Evolutionary conservation across 495 filamentous ascomycete species (phyloP).

Genomic region (Hapsidospora chrysogenum): DNA sequence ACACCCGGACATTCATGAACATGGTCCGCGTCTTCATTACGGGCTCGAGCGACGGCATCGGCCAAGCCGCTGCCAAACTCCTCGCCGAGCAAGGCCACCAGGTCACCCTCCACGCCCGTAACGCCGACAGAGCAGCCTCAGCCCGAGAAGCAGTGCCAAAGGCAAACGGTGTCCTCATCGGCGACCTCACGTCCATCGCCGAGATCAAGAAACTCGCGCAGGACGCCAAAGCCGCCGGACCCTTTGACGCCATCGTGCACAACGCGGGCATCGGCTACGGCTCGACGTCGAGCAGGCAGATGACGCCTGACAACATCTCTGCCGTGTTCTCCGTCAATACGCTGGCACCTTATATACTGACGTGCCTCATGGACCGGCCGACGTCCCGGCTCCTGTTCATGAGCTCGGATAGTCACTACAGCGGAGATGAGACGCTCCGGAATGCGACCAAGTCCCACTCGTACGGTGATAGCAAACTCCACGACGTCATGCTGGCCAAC

Average conservation of each 20-base stretch:
- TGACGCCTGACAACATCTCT: slow-evolving; percentile 19
- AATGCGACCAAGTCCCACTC: too few relatives aligned
- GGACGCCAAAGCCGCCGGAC: slow-evolving; percentile 20
- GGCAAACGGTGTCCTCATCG: slow-evolving; percentile 23
- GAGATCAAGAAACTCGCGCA: slow-evolving; percentile 26
- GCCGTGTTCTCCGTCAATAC: slow-evolving; percentile 31
- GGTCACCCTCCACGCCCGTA: slow-evolving; percentile 32
- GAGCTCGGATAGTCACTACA: too few relatives aligned
- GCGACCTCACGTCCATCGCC: slow-evolving; percentile 22
- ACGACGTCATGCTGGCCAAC: too few relatives aligned
- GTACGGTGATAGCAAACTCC: too few relatives aligned
- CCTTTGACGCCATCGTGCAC: slow-evolving; percentile 30
- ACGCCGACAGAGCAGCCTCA: slow-evolving; percentile 19
- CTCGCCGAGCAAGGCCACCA: slow-evolving; percentile 26
- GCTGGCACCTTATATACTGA: slow-evolving; percentile 32
- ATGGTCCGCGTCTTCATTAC: too few relatives aligned
- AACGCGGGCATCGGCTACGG: slow-evolving; percentile 31
- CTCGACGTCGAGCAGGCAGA: slow-evolving; percentile 3
- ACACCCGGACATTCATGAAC: too few relatives aligned
- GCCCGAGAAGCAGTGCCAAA: slow-evolving; percentile 19
- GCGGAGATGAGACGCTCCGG: too few relatives aligned
- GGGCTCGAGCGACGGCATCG: too few relatives aligned
- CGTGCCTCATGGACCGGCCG: too few relatives aligned
- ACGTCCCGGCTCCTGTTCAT: too few relatives aligned
- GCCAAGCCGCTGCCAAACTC: too few relatives aligned